Percentiles rank a stretch among this genome's conserved stretches.
Evolutionary conservation across 352 stramenopile species (phyloP).

Genomic region (Peronospora destructor): DNA sequence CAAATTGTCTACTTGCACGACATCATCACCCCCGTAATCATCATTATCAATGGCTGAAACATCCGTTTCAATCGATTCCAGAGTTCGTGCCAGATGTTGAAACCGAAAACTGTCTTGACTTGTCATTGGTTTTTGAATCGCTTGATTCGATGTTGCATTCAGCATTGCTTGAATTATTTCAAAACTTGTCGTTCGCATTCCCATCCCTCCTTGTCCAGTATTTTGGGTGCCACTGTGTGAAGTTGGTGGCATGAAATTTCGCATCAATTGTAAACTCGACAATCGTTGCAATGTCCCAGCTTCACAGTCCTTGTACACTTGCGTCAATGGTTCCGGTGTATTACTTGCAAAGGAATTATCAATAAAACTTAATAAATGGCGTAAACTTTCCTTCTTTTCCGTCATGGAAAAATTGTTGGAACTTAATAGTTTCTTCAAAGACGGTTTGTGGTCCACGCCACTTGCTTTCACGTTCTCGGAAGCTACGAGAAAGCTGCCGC

Average conservation of each 20-base stretch:
- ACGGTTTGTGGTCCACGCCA: constrained; percentile 37
- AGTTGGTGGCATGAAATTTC: constrained; percentile 57
- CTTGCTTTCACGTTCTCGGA: constrained; percentile 33
- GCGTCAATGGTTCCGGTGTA: constrained; percentile 62
- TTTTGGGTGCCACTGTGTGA: neutral
- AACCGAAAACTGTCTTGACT: constrained; percentile 84
- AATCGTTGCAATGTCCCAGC: constrained; percentile 61
- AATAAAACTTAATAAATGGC: constrained; percentile 75
- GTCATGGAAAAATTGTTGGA: constrained; percentile 80
- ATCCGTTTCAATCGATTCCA: constrained; percentile 78
- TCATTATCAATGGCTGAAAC: constrained; percentile 78
- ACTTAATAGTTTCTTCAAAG: constrained; percentile 75
- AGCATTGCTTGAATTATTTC: constrained; percentile 86
- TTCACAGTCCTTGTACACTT: constrained; percentile 77
- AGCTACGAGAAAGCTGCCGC: constrained; percentile 48
- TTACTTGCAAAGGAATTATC: constrained; percentile 77
- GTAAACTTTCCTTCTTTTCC: constrained; percentile 83
- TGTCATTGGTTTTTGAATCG: constrained; percentile 83
- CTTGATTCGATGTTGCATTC: constrained; percentile 77
- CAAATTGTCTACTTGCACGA: constrained; percentile 80
- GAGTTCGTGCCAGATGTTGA: constrained; percentile 66
- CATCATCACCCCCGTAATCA: constrained; percentile 73
- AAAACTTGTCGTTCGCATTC: constrained; percentile 72
- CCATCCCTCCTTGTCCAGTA: constrained; percentile 26
- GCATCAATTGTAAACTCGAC: constrained; percentile 77